Evolutionary conservation across 1,139 yeast species (phyloP).

Genomic region (Geotrichum candidum): DNA sequence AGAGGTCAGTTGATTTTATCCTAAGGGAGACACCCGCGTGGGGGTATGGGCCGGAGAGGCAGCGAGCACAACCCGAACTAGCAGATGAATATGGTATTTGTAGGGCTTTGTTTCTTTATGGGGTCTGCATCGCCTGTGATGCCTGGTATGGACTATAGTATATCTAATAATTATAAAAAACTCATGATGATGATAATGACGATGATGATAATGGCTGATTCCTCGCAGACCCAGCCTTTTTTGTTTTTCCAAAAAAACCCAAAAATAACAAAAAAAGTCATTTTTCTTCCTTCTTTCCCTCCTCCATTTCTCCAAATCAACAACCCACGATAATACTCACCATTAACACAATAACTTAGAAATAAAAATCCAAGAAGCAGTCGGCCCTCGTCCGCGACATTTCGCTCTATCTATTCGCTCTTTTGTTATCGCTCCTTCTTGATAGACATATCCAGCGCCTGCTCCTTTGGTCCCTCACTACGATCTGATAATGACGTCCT

Average conservation of each 20-base stretch:
- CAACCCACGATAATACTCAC: not conserved
- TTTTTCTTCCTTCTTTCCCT: not conserved
- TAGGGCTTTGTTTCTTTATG: not conserved
- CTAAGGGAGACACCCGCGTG: not conserved
- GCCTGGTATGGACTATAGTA: not conserved
- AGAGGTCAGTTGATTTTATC: not conserved
- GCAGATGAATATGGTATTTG: no score
- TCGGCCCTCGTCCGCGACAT: not conserved
- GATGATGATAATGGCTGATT: not conserved
- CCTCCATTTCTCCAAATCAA: not conserved
- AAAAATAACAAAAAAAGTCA: not conserved
- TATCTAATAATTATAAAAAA: no score
- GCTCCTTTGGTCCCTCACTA: not conserved
- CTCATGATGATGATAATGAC: not conserved
- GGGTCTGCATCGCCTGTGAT: not conserved
- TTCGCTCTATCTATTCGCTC: not conserved
- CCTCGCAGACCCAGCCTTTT: not conserved
- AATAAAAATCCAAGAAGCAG: not conserved
- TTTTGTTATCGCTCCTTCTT: not conserved
- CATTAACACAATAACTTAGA: not conserved
- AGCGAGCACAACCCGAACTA: not conserved
- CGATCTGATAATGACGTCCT: not conserved
- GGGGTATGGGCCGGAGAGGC: not conserved
- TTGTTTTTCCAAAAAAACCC: not conserved
- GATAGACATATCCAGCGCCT: not conserved